Percentiles rank a stretch among this genome's conserved stretches.
Evolutionary conservation across 2,329 filamentous ascomycete species (phyloP).

Genomic region (Teratosphaeria viscida): DNA sequence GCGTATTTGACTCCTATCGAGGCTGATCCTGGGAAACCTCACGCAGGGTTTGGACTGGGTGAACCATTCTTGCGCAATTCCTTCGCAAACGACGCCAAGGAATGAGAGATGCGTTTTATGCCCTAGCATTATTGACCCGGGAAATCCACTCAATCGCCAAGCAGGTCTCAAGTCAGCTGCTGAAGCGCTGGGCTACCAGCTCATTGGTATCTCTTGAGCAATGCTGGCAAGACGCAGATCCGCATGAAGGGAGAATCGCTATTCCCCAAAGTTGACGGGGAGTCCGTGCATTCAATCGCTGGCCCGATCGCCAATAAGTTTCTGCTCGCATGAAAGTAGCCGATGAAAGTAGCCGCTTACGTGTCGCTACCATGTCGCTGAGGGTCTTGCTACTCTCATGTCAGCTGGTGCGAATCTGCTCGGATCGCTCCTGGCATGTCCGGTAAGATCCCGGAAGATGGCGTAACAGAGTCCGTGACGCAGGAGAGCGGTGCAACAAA

Average conservation of each 20-base stretch:
- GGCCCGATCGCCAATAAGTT: background rate
- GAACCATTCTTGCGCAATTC: background rate
- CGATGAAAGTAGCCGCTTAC: background rate
- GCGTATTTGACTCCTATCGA: background rate
- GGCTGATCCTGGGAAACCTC: background rate
- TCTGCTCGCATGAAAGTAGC: background rate
- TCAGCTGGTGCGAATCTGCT: background rate
- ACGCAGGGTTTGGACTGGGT: background rate
- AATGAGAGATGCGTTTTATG: background rate
- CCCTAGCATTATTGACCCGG: background rate
- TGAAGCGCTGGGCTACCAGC: background rate
- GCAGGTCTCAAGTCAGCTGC: background rate
- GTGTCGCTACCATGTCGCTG: background rate
- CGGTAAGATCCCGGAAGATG: background rate
- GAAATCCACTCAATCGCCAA: background rate
- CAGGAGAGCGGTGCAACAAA: background rate
- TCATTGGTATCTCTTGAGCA: background rate
- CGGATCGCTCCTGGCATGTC: background rate
- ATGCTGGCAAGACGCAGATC: background rate
- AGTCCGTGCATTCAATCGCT: background rate
- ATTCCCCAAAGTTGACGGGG: background rate
- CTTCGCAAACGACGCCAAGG: background rate
- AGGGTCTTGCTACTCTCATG: background rate
- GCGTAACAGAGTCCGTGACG: background rate
- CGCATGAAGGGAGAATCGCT: background rate